phyloP scores from a whole-genome alignment of 2,329 filamentous ascomycete genomes.

The Neonectria sp. region DNA sequence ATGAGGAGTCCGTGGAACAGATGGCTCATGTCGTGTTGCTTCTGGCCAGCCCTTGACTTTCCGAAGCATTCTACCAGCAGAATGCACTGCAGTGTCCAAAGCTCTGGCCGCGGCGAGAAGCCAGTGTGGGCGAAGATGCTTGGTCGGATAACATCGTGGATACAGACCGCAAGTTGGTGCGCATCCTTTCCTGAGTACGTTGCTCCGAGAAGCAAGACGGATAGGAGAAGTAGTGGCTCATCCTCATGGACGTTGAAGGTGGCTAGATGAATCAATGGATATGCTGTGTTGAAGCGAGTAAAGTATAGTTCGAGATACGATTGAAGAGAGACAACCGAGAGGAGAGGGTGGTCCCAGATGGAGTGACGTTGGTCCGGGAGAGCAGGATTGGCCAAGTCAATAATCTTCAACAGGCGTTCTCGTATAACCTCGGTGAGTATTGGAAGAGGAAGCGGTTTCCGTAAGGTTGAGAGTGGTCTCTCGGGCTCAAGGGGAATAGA shows the following conservation, averaged over 20 bases:
- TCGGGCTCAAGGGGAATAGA: slow-evolving; percentile 40
- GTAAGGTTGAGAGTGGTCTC: slow-evolving; percentile 48
- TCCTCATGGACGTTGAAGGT: slow-evolving; percentile 67
- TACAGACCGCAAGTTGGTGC: slow-evolving; percentile 73
- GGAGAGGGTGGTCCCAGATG: slow-evolving; percentile 63
- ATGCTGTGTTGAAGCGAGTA: slow-evolving; percentile 71
- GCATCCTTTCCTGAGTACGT: slow-evolving; percentile 72
- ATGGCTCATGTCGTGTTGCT: slow-evolving; percentile 75
- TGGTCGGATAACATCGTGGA: slow-evolving; percentile 72
- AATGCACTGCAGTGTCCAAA: slow-evolving; percentile 75
- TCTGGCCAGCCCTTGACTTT: slow-evolving; percentile 73
- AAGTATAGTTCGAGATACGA: slow-evolving; percentile 73
- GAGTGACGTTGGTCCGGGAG: slow-evolving; percentile 56
- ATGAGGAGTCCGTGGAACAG: slow-evolving; percentile 61
- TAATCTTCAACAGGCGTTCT: slow-evolving; percentile 62
- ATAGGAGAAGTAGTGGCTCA: slow-evolving; percentile 67
- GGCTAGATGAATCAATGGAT: slow-evolving; percentile 71
- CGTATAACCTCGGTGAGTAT: slow-evolving; percentile 55
- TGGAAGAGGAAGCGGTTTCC: slow-evolving; percentile 39
- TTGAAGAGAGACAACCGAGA: slow-evolving; percentile 67
- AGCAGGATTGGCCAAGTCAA: slow-evolving; percentile 64
- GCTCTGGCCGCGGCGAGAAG: slow-evolving; percentile 71
- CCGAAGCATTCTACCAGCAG: slow-evolving; percentile 76
- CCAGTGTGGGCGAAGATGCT: slow-evolving; percentile 71
- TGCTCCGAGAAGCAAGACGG: slow-evolving; percentile 72